Base-by-base conservation (phyloP, 148 eudicot genomes). In the Spergularia bocconei region DNA sequence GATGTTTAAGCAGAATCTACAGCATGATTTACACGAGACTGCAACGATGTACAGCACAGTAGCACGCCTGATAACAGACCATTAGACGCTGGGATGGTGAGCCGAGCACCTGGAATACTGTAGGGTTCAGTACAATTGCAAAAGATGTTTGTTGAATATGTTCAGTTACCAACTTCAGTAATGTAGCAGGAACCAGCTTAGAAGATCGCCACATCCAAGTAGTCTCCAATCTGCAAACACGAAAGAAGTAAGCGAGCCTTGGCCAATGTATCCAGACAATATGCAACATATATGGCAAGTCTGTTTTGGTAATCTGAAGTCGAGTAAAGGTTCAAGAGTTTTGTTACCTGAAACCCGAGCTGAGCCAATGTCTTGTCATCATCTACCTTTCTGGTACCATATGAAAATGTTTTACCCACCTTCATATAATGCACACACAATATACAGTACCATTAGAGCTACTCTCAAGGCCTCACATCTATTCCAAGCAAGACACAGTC, bases 301-400 rank as follows among this genome's bases (percentile, higher is more conserved):
- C 7, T 15, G 20, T 29, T 17, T 16, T 7, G 74, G 61, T 21
- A 16, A 38, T 63, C 16, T 36, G 10, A 51, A 25, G 61, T 7
- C 25, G 20, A 5, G 44, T 44, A 19, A 48, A 70, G 12, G 58
- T 59, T 80, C 16, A 2, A n/a, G 47, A 77, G 36, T 67, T n/a
- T n/a, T n/a, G n/a, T n/a, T n/a, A 88, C 97, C 89, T 88, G 88
- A 80, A 89, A 88, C 70, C 75, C 82, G 52, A 84, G 87, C n/a
- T 82, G 86, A 38, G 79, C 87, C 87, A 91, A 78, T 67, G 81
- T 57, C 63, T 51, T 73, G 63, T 51, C 77, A 66, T 79, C 81
- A 48, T 79, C 73, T 1, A 66, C 13, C 77, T 48, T 67, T 52
- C 68, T 75, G 58, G 81, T 83, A 48, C 87, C 84, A 72, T 82